Evolutionary conservation across 768 basidiomycete species (phyloP).

Genomic region (Pulveroboletus sp.): DNA sequence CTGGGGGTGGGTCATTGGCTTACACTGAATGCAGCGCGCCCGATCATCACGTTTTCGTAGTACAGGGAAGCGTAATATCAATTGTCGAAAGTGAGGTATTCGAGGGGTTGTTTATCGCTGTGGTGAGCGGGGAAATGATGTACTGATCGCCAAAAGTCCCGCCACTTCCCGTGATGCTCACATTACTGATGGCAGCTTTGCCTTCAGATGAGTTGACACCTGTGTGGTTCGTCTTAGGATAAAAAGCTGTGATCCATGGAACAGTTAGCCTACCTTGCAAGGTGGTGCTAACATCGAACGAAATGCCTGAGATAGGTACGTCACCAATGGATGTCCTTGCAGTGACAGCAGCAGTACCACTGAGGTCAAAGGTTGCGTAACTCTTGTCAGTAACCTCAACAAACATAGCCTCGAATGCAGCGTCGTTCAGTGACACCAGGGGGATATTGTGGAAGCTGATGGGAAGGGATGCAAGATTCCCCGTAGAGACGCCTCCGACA

Average conservation of each 20-base stretch:
- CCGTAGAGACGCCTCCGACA: constrained; percentile 63
- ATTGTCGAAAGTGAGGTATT: constrained; percentile 60
- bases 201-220: constrained; percentile 60
- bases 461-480: constrained; percentile 55
- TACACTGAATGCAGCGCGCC: constrained; percentile 56
- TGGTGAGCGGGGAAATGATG: constrained; percentile 52
- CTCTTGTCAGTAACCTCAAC: constrained; percentile 51
- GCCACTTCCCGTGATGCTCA: constrained; percentile 61
- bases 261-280: constrained; percentile 41
- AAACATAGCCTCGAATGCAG: constrained; percentile 53
- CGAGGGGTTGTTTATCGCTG: constrained; percentile 60
- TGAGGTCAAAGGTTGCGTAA: constrained; percentile 43
- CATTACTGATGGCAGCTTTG: constrained; percentile 47
- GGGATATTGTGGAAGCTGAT: constrained; percentile 55
- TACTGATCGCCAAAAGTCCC: constrained; percentile 57
- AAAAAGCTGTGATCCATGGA: neutral
- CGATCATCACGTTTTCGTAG: constrained; percentile 52
- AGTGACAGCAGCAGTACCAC: constrained; percentile 53
- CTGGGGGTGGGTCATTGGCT: constrained; percentile 14
- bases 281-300: constrained; percentile 54
- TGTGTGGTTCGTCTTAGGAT: constrained; percentile 13
- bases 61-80: constrained; percentile 51
- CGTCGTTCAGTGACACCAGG: constrained; percentile 51
- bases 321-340: constrained; percentile 62
- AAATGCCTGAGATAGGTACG: constrained; percentile 59